These are phyloP conservation scores for Ogataea hybrid DNA, from an alignment of 1,139 yeast species.

Conservation along the genomic window DNA sequence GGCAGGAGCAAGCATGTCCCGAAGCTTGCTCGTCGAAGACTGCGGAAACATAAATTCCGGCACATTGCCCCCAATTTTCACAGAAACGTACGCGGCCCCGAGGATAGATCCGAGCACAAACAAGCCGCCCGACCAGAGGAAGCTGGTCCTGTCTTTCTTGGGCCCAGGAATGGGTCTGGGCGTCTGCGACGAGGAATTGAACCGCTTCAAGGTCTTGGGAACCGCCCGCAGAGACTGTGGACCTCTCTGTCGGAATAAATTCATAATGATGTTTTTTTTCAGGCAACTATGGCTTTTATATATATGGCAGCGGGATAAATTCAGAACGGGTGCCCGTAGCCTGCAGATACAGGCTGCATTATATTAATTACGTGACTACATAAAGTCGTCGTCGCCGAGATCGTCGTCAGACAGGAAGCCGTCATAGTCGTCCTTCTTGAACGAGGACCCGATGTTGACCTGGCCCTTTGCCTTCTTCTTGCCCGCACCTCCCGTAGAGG, in stretches of 20 bases:
- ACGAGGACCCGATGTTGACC: conserved; percentile 48
- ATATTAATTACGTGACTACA: conserved; percentile 45
- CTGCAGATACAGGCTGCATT: neutral
- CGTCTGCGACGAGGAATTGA: neutral
- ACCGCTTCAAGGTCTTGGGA: neutral
- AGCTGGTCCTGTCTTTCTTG: conserved; percentile 3
- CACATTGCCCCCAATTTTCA: conserved; percentile 23
- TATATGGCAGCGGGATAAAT: neutral
- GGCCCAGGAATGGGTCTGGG: neutral
- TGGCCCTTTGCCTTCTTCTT: conserved; percentile 87
- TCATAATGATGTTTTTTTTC: conserved; percentile 1
- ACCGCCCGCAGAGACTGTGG: neutral
- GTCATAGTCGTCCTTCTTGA: conserved; percentile 72
- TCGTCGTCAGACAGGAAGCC: conserved; percentile 59
- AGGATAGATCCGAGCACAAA: conserved; percentile 23
- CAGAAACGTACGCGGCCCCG: conserved; percentile 29
- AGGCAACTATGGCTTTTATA: neutral
- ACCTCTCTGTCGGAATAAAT: conserved; percentile 3
- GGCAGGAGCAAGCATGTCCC: conserved; percentile 30
- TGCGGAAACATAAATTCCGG: conserved; percentile 34
- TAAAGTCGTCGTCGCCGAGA: conserved; percentile 79
- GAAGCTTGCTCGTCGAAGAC: conserved; percentile 34
- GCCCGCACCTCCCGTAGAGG: conserved; percentile 92
- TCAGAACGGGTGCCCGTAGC: neutral
- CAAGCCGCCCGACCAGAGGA: conserved; percentile 16